phyloP scores from a whole-genome alignment of 495 filamentous ascomycete species.

The Thozetella sp. region DNA sequence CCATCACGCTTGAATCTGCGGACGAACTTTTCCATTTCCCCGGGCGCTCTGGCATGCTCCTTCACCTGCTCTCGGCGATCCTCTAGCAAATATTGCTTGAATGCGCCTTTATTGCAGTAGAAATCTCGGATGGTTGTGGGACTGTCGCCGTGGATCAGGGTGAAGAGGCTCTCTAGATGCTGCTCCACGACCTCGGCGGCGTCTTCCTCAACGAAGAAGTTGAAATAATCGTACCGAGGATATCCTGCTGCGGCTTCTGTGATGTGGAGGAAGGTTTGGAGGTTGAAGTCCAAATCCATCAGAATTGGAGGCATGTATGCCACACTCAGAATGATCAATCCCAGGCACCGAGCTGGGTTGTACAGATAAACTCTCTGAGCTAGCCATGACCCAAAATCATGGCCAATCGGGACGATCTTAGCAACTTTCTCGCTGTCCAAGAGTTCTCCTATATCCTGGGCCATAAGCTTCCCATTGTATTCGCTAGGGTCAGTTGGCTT shows the following conservation, averaged over 20 bases:
- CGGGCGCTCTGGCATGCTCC: neutral
- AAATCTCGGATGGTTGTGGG: neutral
- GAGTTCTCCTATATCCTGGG: neutral
- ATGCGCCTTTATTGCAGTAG: neutral
- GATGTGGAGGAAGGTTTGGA: neutral
- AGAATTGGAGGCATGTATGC: neutral
- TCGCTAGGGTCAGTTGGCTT: neutral
- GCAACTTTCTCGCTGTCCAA: neutral
- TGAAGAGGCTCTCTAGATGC: conserved; percentile 1
- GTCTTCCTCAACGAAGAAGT: neutral
- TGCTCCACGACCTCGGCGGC: neutral
- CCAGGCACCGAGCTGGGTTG: neutral
- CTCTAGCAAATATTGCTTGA: neutral
- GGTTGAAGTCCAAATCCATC: neutral
- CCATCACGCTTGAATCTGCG: neutral
- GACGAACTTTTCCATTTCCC: neutral
- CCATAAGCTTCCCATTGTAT: neutral
- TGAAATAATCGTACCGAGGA: neutral
- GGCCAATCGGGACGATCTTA: neutral
- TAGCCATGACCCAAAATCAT: neutral
- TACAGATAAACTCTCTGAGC: neutral
- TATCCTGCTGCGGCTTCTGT: neutral
- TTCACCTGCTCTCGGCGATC: neutral
- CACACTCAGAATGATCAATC: neutral
- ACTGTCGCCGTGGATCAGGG: neutral